A percentile compares a stretch with the other conserved stretches of the same genome.
These are phyloP conservation scores for Cladosporium sp. DNA, from an alignment of 2,329 filamentous ascomycete species.

Conservation along the genomic window DNA sequence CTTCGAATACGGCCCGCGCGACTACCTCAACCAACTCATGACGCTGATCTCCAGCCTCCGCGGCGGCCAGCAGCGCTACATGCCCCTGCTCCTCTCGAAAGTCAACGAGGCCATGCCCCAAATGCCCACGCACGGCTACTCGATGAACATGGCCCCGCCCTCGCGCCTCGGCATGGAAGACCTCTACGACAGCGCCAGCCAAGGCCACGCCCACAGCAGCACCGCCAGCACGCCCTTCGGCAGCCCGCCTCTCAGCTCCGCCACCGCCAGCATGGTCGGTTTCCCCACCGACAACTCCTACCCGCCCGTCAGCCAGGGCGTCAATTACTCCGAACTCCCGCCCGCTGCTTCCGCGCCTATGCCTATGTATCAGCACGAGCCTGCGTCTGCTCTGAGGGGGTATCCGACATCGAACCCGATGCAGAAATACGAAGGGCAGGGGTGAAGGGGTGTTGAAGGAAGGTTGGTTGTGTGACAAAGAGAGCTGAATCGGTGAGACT, in stretches of 20 bases:
- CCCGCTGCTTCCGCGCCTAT: constrained; percentile 1
- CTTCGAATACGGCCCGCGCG: constrained; percentile 66
- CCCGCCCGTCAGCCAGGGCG: constrained; percentile 1
- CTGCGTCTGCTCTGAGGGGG: background rate
- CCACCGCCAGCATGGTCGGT: constrained; percentile 6
- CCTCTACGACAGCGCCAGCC: constrained; percentile 26
- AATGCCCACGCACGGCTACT: constrained; percentile 23
- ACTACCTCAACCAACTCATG: constrained; percentile 67
- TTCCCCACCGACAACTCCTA: background rate
- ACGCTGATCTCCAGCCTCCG: constrained; percentile 65
- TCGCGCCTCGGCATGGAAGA: constrained; percentile 24
- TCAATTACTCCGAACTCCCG: background rate
- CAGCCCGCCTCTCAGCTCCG: constrained; percentile 21
- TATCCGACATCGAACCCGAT: constrained; percentile 12
- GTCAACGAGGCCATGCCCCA: constrained; percentile 54
- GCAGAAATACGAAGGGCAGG: constrained; percentile 4
- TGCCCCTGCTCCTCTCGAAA: constrained; percentile 73
- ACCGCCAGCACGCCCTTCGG: constrained; percentile 23
- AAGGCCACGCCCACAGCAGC: constrained; percentile 42
- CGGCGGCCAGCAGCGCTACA: constrained; percentile 70
- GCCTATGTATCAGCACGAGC: constrained; percentile 11
- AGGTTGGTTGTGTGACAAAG: background rate
- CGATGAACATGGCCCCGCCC: constrained; percentile 24
- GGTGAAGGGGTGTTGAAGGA: background rate
- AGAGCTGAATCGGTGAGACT: too few relatives aligned